Evolutionary conservation across 768 basidiomycete species (phyloP).

Genomic region (Leccinum rimulosum): DNA sequence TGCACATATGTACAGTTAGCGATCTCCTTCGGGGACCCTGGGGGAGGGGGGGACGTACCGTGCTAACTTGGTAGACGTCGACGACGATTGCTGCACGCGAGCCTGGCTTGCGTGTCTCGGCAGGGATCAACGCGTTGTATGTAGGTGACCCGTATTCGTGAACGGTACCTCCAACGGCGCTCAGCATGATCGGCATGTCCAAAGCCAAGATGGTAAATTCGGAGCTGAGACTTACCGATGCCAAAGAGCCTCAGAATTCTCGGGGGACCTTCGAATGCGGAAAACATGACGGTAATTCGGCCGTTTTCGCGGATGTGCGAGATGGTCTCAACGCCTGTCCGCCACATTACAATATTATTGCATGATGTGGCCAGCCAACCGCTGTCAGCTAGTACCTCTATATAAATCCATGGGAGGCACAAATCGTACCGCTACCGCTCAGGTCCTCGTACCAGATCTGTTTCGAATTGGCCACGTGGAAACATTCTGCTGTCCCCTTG

Average conservation of each 20-base stretch:
- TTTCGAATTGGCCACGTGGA: conserved; percentile 55
- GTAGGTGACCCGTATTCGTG: conserved; percentile 63
- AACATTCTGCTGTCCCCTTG: conserved; percentile 60
- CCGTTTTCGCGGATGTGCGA: conserved; percentile 62
- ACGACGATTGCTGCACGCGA: conserved; percentile 60
- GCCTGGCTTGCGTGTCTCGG: conserved; percentile 47
- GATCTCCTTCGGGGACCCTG: background rate
- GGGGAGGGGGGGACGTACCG: conserved; percentile 32
- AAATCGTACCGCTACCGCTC: conserved; percentile 56
- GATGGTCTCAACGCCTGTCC: conserved; percentile 53
- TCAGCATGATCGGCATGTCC: background rate
- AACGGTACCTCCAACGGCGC: conserved; percentile 43
- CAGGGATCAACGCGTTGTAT: conserved; percentile 52
- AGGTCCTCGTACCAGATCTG: conserved; percentile 75
- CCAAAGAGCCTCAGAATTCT: conserved; percentile 60
- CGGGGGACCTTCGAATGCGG: conserved; percentile 58
- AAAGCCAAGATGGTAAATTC: conserved; percentile 10
- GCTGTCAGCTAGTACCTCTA: background rate
- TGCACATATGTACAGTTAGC: background rate
- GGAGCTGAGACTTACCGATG: conserved; percentile 36
- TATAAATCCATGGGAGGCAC: conserved; percentile 13
- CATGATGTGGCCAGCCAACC: background rate
- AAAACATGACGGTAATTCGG: conserved; percentile 59
- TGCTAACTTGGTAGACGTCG: conserved; percentile 53
- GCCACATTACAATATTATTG: background rate